A percentile compares a stretch with the other conserved stretches of the same genome.
Conservation (phyloP, 1,139 yeast species). For the Yamadazyma triangularis region DNA sequence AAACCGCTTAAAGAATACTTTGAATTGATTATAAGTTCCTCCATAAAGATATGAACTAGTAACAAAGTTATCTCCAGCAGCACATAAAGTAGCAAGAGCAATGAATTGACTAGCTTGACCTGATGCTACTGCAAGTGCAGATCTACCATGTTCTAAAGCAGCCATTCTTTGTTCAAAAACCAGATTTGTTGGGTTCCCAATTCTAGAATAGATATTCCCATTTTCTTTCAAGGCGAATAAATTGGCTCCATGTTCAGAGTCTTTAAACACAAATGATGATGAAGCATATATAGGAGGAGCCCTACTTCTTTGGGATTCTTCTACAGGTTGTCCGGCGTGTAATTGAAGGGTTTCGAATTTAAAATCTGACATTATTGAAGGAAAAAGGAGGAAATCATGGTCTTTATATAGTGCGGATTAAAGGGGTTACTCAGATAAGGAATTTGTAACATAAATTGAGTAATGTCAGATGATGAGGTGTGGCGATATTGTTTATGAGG, state of each 20-base stretch:
- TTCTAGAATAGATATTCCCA: conserved; percentile 84
- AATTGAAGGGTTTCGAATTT: conserved; percentile 82
- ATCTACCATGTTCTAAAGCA: conserved; percentile 88
- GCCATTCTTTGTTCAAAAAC: conserved; percentile 90
- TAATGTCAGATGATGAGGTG: too few species aligned
- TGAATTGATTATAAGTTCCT: conserved; percentile 94
- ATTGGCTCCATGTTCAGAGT: conserved; percentile 89
- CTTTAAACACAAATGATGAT: conserved; percentile 80
- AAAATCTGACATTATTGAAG: background rate
- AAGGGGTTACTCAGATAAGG: too few species aligned
- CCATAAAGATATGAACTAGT: conserved; percentile 90
- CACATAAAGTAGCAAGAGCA: conserved; percentile 82
- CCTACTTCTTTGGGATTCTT: conserved; percentile 63
- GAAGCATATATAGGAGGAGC: conserved; percentile 91
- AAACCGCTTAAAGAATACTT: conserved; percentile 81
- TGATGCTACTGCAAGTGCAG: conserved; percentile 85
- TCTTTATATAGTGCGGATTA: too few species aligned
- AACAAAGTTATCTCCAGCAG: conserved; percentile 82
- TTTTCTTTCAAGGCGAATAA: conserved; percentile 78
- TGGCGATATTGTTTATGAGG: too few species aligned
- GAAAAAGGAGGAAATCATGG: too few species aligned
- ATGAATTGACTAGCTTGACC: conserved; percentile 95
- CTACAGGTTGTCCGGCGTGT: conserved; percentile 82
- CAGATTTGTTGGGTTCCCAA: conserved; percentile 89
- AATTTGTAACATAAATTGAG: too few species aligned